Conservation (phyloP, 305 asterid genomes). For the Fraxinus latifolia region DNA sequence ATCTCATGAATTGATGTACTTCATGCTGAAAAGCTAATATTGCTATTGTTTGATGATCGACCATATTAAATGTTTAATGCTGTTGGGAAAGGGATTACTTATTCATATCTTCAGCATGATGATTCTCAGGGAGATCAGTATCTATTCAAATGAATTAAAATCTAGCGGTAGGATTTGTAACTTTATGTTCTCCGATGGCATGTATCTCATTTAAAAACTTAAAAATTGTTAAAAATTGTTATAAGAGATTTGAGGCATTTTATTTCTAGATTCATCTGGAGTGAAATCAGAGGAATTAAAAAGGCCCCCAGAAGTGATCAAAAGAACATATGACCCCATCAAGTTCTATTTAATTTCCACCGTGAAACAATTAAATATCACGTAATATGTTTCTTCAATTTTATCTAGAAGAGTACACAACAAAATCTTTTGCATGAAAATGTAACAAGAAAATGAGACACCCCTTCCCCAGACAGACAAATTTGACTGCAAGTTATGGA, state of each 20-base stretch:
- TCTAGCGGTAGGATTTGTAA: background rate
- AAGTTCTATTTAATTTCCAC: background rate
- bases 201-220: background rate
- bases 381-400: background rate
- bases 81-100: background rate
- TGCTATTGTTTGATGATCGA: background rate
- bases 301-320: background rate
- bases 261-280: background rate
- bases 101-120: background rate
- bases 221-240: background rate
- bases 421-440: background rate
- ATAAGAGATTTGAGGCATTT: background rate
- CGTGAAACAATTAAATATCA: background rate
- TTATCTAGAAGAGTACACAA: background rate
- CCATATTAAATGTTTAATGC: background rate
- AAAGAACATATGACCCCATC: background rate
- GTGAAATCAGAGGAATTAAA: background rate
- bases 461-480: background rate
- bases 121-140: background rate
- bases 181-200: background rate
- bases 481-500: background rate
- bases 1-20: background rate
- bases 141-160: background rate
- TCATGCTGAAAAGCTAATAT: background rate
- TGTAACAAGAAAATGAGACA: background rate